Percentiles rank a stretch among this genome's conserved stretches.
These are phyloP conservation scores for Fusarium incarnatum DNA, from an alignment of 2,329 filamentous ascomycete species.

Conservation along the genomic window DNA sequence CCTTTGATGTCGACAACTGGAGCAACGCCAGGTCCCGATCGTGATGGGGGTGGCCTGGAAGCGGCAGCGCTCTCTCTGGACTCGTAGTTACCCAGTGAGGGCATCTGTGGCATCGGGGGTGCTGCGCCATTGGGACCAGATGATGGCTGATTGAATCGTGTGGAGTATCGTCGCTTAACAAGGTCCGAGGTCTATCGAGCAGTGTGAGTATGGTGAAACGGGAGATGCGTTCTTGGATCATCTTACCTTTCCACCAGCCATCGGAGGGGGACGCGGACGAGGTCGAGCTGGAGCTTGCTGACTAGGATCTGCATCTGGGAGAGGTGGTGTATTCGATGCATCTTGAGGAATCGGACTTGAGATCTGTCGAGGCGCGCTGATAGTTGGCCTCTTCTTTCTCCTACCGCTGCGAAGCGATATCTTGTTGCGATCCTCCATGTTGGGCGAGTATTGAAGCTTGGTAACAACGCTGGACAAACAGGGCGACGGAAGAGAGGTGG, in stretches of 20 bases:
- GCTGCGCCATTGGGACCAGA: slow-evolving; percentile 75
- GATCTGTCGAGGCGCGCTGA: slow-evolving; percentile 73
- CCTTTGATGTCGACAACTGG: slow-evolving; percentile 81
- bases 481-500: background rate
- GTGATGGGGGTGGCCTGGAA: slow-evolving; percentile 64
- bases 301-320: slow-evolving; percentile 44
- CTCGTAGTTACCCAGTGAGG: slow-evolving; percentile 69
- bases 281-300: slow-evolving; percentile 49
- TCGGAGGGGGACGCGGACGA: slow-evolving; percentile 61
- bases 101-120: slow-evolving; percentile 78
- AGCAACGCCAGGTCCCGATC: slow-evolving; percentile 60
- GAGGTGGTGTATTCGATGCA: slow-evolving; percentile 50
- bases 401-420: slow-evolving; percentile 73
- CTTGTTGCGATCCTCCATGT: slow-evolving; percentile 70
- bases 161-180: slow-evolving; percentile 94
- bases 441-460: slow-evolving; percentile 31
- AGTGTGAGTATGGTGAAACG: slow-evolving; percentile 31
- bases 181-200: slow-evolving; percentile 75
- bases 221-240: slow-evolving; percentile 5
- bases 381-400: slow-evolving; percentile 69
- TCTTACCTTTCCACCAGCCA: slow-evolving; percentile 67
- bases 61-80: slow-evolving; percentile 53
- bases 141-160: slow-evolving; percentile 84
- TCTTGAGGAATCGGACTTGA: slow-evolving; percentile 69
- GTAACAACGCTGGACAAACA: slow-evolving; percentile 1